These are phyloP conservation scores for Globisporangium echinulatum DNA, from an alignment of 352 stramenopile genomes.

Conservation along the genomic window DNA sequence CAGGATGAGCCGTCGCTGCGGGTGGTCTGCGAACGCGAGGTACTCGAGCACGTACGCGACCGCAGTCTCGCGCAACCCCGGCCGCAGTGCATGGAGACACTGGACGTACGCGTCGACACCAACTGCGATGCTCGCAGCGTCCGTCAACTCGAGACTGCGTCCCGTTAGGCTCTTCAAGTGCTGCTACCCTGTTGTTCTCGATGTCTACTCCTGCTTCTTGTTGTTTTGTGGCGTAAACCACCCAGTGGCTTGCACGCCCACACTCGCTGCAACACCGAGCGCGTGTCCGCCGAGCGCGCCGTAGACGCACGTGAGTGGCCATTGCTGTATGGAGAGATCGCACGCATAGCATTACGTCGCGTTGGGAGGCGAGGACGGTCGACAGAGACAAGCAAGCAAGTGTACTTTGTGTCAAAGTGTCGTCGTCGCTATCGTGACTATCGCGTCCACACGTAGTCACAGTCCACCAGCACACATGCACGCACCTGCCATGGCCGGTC, in stretches of 20 bases:
- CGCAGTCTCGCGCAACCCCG: constrained; percentile 55
- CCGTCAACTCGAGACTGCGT: constrained; percentile 6
- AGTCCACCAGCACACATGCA: too few relatives aligned
- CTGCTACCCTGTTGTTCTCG: too few relatives aligned
- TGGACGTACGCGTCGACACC: constrained; percentile 42
- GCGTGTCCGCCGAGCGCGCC: constrained; percentile 43
- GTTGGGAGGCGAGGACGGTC: not conserved
- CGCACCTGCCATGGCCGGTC: constrained; percentile 83
- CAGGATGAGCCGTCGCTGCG: constrained; percentile 38
- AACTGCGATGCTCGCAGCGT: constrained; percentile 27
- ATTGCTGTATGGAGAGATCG: constrained; percentile 44
- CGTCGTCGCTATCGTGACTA: not conserved
- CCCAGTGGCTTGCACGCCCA: too few relatives aligned
- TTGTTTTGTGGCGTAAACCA: too few relatives aligned
- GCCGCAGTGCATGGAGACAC: constrained; percentile 36
- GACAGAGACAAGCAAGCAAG: not conserved
- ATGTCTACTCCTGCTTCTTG: too few relatives aligned
- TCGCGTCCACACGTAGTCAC: too few relatives aligned
- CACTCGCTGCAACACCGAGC: constrained; percentile 28
- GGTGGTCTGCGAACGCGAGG: constrained; percentile 40
- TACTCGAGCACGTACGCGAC: constrained; percentile 62
- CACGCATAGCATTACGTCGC: too few relatives aligned
- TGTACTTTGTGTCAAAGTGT: not conserved
- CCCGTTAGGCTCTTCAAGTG: too few relatives aligned
- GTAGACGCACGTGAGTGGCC: constrained; percentile 81